Percentiles rank a stretch among this genome's conserved stretches.
Conservation (phyloP, 129 eudicot species). For the Saposhnikovia divaricata region DNA sequence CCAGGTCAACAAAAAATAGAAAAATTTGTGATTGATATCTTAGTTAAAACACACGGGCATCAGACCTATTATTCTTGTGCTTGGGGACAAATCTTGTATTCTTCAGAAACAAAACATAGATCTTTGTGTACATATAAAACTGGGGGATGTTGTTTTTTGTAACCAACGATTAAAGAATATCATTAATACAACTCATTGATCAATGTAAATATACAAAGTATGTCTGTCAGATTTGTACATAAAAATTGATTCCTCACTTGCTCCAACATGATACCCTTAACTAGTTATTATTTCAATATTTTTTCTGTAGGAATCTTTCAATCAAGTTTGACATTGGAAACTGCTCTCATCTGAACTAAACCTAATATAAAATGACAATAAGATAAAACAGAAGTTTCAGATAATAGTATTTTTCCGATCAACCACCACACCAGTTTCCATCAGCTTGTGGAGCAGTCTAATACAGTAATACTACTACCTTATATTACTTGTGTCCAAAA, state of each 20-base stretch:
- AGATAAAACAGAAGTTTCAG: slow-evolving; percentile 44
- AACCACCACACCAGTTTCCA: slow-evolving; percentile 13
- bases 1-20: not conserved
- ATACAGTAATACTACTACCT: not conserved
- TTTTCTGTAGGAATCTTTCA: slow-evolving; percentile 32
- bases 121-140: slow-evolving; percentile 7
- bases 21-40: not conserved
- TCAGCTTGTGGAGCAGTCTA: slow-evolving; percentile 1
- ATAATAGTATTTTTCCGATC: slow-evolving; percentile 2
- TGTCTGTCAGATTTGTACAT: slow-evolving; percentile 53
- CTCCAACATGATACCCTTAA: slow-evolving; percentile 29
- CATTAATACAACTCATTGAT: slow-evolving; percentile 28
- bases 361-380: slow-evolving; percentile 23
- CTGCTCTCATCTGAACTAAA: slow-evolving; percentile 9
- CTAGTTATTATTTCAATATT: slow-evolving; percentile 2
- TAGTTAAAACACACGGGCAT: slow-evolving; percentile 7
- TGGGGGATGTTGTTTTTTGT: slow-evolving; percentile 21
- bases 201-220: slow-evolving; percentile 30
- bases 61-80: slow-evolving; percentile 12
- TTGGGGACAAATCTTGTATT: not conserved
- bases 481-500: slow-evolving; percentile 14
- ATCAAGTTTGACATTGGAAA: slow-evolving; percentile 40
- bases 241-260: slow-evolving; percentile 29
- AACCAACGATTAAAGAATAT: slow-evolving; percentile 26
- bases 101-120: slow-evolving; percentile 15